These are phyloP conservation scores for Nitzschia sp. DNA, from an alignment of 108 stramenopile species.

Conservation along the genomic window DNA sequence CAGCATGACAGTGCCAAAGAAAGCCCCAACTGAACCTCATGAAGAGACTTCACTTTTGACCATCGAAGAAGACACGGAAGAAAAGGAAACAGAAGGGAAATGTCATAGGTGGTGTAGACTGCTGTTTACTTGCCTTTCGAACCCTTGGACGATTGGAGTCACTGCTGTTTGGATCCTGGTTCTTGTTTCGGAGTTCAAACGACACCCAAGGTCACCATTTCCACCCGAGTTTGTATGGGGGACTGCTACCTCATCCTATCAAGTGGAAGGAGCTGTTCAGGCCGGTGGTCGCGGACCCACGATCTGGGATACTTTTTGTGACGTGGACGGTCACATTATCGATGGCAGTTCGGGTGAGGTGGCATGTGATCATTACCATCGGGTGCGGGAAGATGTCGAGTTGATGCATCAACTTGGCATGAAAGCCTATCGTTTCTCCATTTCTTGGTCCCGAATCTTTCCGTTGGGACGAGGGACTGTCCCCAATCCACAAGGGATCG, in stretches of 20 bases:
- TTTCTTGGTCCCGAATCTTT: slow-evolving; percentile 89
- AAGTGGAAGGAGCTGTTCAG: slow-evolving; percentile 85
- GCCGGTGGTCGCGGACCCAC: slow-evolving; percentile 80
- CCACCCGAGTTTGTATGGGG: slow-evolving; percentile 83
- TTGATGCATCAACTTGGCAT: slow-evolving; percentile 80
- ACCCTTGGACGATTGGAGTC: too few species aligned
- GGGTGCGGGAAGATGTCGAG: slow-evolving; percentile 74
- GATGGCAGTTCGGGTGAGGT: slow-evolving; percentile 81
- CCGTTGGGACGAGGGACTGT: slow-evolving; percentile 64
- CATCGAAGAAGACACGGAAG: too few species aligned
- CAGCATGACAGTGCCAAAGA: too few species aligned
- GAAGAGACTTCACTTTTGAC: too few species aligned
- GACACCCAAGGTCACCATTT: not conserved
- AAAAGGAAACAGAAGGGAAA: too few species aligned
- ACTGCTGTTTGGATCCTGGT: too few species aligned
- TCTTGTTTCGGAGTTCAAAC: too few species aligned
- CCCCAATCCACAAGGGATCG: slow-evolving; percentile 71
- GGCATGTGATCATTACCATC: slow-evolving; percentile 91
- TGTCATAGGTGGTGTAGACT: too few species aligned
- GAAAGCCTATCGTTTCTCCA: slow-evolving; percentile 89
- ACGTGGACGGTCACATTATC: slow-evolving; percentile 38
- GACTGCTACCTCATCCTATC: slow-evolving; percentile 84
- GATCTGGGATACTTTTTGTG: slow-evolving; percentile 90
- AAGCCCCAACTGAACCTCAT: too few species aligned
- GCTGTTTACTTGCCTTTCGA: too few species aligned